Percentiles rank a stretch among this genome's conserved stretches.
Evolutionary conservation across 2,329 filamentous ascomycete species (phyloP).

Genomic region (Colletotrichum truncatum): DNA sequence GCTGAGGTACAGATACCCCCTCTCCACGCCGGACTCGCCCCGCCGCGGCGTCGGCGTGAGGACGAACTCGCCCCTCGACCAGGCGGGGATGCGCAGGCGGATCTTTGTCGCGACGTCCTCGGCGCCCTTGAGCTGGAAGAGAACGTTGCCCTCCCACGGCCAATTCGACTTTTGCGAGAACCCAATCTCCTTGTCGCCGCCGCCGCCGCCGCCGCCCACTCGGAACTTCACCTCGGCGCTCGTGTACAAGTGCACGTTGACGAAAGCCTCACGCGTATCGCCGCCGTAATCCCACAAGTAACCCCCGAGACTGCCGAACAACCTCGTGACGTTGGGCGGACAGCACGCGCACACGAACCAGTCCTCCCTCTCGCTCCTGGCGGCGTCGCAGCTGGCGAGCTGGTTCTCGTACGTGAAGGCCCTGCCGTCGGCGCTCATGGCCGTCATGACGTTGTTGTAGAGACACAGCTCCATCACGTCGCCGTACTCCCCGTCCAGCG

Average conservation of each 20-base stretch:
- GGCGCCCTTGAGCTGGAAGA: constrained; percentile 49
- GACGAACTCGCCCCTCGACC: constrained; percentile 48
- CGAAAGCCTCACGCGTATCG: constrained; percentile 38
- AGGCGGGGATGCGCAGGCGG: constrained; percentile 62
- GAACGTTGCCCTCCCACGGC: constrained; percentile 64
- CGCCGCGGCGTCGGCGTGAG: constrained; percentile 45
- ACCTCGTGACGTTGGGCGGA: constrained; percentile 65
- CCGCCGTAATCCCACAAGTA: constrained; percentile 60
- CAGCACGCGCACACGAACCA: constrained; percentile 71
- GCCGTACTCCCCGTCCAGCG: constrained; percentile 58
- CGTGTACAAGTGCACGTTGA: constrained; percentile 67
- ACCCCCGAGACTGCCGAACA: constrained; percentile 65
- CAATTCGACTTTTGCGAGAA: constrained; percentile 62
- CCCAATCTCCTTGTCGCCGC: constrained; percentile 43
- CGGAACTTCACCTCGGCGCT: constrained; percentile 54
- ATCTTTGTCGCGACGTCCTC: constrained; percentile 47
- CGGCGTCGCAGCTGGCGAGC: constrained; percentile 60
- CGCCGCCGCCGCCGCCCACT: constrained; percentile 37
- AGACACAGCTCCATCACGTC: constrained; percentile 70
- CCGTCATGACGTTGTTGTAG: constrained; percentile 68
- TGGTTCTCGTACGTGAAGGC: constrained; percentile 71
- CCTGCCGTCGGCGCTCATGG: constrained; percentile 64
- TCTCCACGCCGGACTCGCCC: constrained; percentile 43
- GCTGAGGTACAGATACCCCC: constrained; percentile 60
- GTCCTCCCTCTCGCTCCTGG: constrained; percentile 58